Conservation (phyloP, 768 basidiomycete species). For the Suillus ampliporus region DNA sequence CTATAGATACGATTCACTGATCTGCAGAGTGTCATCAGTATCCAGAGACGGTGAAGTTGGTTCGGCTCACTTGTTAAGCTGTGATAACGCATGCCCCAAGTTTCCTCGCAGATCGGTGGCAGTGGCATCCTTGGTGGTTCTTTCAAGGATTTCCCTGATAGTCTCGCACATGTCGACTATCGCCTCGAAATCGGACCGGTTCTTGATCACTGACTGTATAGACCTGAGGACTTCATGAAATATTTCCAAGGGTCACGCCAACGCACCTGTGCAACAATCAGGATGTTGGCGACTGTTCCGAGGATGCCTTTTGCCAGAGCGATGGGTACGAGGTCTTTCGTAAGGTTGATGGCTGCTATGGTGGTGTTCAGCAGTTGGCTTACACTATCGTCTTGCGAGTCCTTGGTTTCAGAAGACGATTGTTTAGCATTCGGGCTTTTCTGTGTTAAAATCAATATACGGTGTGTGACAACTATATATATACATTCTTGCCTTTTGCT, state of each 20-base stretch:
- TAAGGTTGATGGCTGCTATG: background rate
- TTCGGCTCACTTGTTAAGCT: constrained; percentile 4
- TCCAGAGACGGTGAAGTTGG: no score
- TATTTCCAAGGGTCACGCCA: background rate
- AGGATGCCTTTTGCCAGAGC: background rate
- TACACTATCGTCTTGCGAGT: background rate
- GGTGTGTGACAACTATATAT: no score
- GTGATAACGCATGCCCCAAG: background rate
- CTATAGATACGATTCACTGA: background rate
- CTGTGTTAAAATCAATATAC: background rate
- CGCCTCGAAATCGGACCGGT: background rate
- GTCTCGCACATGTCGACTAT: background rate
- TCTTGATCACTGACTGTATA: background rate
- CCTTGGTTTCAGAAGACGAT: background rate
- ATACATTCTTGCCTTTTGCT: background rate
- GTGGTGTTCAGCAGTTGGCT: background rate
- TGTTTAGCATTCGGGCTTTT: background rate
- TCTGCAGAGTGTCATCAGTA: background rate
- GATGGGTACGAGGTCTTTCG: background rate
- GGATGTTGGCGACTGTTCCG: background rate
- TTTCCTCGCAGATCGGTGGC: no score
- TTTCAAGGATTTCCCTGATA: background rate
- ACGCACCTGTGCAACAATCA: background rate
- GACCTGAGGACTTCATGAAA: no score
- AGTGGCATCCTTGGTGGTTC: background rate